Evolutionary conservation across 257 asterid genomes (phyloP), one percentile per base, ranked within the genome.

Genomic region (Solanum pinnatisectum): DNA sequence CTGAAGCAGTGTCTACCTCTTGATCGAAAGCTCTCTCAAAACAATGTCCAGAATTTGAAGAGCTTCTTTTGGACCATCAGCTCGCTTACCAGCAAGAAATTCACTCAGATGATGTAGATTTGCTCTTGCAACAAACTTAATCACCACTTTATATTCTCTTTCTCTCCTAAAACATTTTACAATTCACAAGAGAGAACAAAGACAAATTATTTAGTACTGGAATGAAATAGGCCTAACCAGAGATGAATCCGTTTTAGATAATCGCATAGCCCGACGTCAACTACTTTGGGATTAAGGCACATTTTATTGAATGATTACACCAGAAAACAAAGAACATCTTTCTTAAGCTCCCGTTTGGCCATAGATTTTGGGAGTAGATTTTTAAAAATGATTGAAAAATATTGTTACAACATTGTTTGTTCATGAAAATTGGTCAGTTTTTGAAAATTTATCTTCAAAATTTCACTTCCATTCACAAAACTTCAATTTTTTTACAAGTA

Each of bases 1-100:
- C 70, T 46, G 30, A 81, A 46, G 70, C 13, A 52, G 18, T 33
- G 37, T 40, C 72, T 90, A 97, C 99, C 98, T 95, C 87, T 91
- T 93, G 82, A 92, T 88, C 4, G 99, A 96, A 77, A 94, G 97
- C 94, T 98, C 99, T 89, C 99, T 93, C 78, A 98, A 87, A 84
- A 98, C 99, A 91, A 96, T 95, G 88, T 98, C 99, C 35, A 98
- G 96, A 91, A 98, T 96, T 89, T 98, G 98, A 91, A 98, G 98
- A 56, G 98, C 98, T 84, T 98, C 99, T 87, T 92, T 95, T 9
- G 99, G 99, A 79, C 98, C 95, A 87, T 98, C 99, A 2, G 98
- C 96, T 3, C 98, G 93, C 90, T 94, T 96, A 18, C 99, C 99
- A n/a, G 98, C 96, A 87, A 98, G 99, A 91, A 98, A 98, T 91